Evolutionary conservation across 177 flowering plant species (phyloP), one percentile per base, ranked within the genome.

Genomic region (Vitis hybrid): DNA sequence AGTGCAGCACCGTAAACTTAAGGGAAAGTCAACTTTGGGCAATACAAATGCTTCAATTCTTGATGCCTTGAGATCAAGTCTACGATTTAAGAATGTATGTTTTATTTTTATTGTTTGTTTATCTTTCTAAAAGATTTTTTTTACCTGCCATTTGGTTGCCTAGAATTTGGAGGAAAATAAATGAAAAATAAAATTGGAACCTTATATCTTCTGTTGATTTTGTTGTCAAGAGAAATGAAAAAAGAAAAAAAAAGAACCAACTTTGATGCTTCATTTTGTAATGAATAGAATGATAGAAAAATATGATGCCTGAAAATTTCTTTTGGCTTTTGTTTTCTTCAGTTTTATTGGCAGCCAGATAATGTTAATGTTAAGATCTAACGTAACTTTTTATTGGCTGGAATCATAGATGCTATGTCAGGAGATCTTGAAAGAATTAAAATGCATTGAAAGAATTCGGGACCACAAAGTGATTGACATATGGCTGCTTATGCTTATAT

Each of bases 401-500:
- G 15, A 45, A 6, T 59, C 54, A 11, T 70, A 93, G 98, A 74
- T 83, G 56, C 85, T 93, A 12, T 88, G 90, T 67, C 84, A 87
- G 67, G 94, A 86, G 79, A 82, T 90, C 62, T 60, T 93, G 74
- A 93, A 87, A 74, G 94, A 88, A 74, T 57, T 91, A 63, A 87
- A 86, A 65, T 31, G 78, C 76, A 71, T 89, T 50, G 79, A 87
- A 59, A 84, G 81, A 64, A 81, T 91, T 50, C 78, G 66, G 29
- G 89, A 93, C 78, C 91, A 89, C 76, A 91, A 88, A 74, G 88
- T 87, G 65, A 82, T 91, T 53, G 98, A 93, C 77, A 75, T 91
- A 53, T 93, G 97, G 97, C 80, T 93, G 39, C 87, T 93, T 65
- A 77, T 88, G 67, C 87, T 93, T 13, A 82, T 89, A 71, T 83